Conservation (phyloP, 2,329 filamentous ascomycete genomes). For the Grosmannia serpens region DNA sequence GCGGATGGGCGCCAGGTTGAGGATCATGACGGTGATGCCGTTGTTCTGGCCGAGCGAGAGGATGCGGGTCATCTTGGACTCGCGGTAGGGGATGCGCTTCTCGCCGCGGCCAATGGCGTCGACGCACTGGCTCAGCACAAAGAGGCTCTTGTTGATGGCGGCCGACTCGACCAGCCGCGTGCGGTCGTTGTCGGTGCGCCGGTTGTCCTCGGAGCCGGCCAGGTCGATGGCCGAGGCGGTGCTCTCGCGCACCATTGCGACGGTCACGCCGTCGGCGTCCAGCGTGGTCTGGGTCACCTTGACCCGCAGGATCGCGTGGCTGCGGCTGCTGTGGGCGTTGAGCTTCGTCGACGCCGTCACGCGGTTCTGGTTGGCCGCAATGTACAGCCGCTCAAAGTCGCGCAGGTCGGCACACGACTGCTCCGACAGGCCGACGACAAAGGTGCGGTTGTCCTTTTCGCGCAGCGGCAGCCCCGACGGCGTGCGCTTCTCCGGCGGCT, state of each 20-base stretch:
- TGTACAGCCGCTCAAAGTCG: constrained; percentile 82
- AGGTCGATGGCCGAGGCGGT: constrained; percentile 90
- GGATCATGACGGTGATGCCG: constrained; percentile 89
- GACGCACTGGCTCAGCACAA: constrained; percentile 88
- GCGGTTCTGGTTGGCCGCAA: constrained; percentile 83
- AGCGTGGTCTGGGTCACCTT: constrained; percentile 66
- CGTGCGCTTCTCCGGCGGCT: constrained; percentile 76
- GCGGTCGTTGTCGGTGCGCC: constrained; percentile 85
- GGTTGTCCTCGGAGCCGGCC: constrained; percentile 90
- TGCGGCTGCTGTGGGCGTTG: constrained; percentile 81
- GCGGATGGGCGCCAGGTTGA: constrained; percentile 83
- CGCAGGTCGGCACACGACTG: constrained; percentile 72
- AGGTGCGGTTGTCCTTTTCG: constrained; percentile 76
- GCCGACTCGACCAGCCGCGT: constrained; percentile 90
- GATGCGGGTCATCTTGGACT: constrained; percentile 96
- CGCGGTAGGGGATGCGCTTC: constrained; percentile 77
- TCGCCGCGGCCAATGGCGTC: constrained; percentile 75
- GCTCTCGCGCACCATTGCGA: constrained; percentile 46
- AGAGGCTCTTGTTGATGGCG: constrained; percentile 94
- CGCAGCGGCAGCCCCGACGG: constrained; percentile 68
- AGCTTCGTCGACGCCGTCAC: constrained; percentile 86
- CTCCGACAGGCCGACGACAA: constrained; percentile 78
- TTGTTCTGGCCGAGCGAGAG: constrained; percentile 88
- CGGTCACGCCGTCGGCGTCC: constrained; percentile 32
- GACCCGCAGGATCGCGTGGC: constrained; percentile 83